Base-by-base conservation (phyloP, 2,329 filamentous ascomycete genomes). In the Grosmannia huntii region DNA sequence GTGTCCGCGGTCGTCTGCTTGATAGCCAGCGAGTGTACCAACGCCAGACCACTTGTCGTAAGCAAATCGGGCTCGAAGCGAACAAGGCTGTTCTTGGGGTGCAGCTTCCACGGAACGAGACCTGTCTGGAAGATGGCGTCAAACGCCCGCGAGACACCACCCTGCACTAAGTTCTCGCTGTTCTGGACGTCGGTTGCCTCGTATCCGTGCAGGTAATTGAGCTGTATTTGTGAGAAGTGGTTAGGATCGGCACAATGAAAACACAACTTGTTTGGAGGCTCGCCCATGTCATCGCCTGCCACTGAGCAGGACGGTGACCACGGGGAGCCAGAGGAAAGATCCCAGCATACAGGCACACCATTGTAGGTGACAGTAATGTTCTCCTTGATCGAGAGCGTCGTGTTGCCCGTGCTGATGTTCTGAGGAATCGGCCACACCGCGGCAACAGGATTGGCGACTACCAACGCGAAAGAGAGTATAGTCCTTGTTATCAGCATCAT, bases 61-160 rank as follows among this genome's bases (percentile, higher is more conserved):
- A 23, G 16, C 33, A 73, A 68, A 10, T 70, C 68, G 0, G 89
- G 88, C 69, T 92, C 87, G 62, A 82, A 86, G 48, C 80, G 66
- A 58, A 79, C 77, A 36, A 77, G 69, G 55, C 69, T 60, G 64
- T 83, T 77, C 38, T 85, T 80, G 27, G 80, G 76, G 62, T 86
- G 79, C 58, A 94, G 80, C 72, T 85, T 90, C 88, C 88, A 94
- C 0, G 89, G 89, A 19, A 89, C 79, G 61, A 91, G 83, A 64
- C 81, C 83, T 60, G 85, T 74, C 28, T 79, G 71, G 70, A 90
- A 87, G 58, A 92, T 82, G 59, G 78, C 80, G 27, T 77, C 70
- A 62, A 84, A 73, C 11, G 85, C 77, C 53, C 86, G 79, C n/a
- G 76, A 75, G 23, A 85, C 72, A 33, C 74, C 83, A 28, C 73